phyloP scores from a whole-genome alignment of 305 asterid genomes.

The Fraxinus baroniana region DNA sequence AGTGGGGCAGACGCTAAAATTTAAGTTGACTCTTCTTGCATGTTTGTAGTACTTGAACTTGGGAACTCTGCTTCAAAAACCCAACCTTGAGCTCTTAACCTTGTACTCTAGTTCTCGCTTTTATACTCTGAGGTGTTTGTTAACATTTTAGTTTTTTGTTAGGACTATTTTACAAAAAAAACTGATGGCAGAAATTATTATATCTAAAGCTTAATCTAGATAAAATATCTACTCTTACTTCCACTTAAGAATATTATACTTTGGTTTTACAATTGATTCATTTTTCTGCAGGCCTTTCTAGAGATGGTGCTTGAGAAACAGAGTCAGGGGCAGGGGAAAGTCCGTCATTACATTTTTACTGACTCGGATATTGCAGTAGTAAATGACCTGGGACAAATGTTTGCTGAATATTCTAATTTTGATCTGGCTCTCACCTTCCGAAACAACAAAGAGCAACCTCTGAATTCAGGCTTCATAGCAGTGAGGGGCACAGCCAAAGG shows the following conservation, averaged over 20 bases:
- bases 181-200: neutral
- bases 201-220: neutral
- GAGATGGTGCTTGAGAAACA: slow-evolving; percentile 53
- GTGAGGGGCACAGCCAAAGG: slow-evolving; percentile 81
- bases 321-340: slow-evolving; percentile 43
- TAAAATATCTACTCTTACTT: neutral
- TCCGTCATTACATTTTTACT: slow-evolving; percentile 69
- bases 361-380: slow-evolving; percentile 87
- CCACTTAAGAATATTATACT: neutral
- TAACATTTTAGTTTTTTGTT: neutral
- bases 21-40: neutral
- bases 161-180: neutral
- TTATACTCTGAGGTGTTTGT: neutral
- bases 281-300: slow-evolving; percentile 55
- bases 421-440: slow-evolving; percentile 91
- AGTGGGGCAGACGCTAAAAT: neutral
- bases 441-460: slow-evolving; percentile 88
- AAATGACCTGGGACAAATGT: slow-evolving; percentile 62
- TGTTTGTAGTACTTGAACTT: neutral
- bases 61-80: neutral
- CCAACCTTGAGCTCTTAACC: neutral
- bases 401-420: slow-evolving; percentile 57
- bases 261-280: slow-evolving; percentile 2
- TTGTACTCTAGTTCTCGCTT: neutral
- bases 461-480: slow-evolving; percentile 92